phyloP scores from a whole-genome alignment of 2,329 filamentous ascomycete species.

The Cercospora sp. region DNA sequence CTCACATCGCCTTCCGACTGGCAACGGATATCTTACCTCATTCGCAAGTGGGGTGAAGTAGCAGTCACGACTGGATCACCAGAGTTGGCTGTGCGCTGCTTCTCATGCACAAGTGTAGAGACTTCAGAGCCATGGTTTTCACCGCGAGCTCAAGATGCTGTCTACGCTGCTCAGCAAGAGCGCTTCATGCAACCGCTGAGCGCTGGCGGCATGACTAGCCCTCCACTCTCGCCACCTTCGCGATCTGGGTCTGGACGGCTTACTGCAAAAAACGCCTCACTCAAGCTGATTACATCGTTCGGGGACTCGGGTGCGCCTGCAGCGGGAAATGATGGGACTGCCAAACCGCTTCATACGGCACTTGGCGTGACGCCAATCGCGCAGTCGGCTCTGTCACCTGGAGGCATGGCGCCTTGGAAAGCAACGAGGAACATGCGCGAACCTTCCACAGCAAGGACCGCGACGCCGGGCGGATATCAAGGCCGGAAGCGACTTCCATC shows the following conservation, averaged over 20 bases:
- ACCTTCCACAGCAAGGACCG: slow-evolving; percentile 55
- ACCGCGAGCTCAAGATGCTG: slow-evolving; percentile 67
- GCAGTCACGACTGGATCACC: slow-evolving; percentile 84
- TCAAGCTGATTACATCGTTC: slow-evolving; percentile 92
- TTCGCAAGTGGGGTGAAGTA: slow-evolving; percentile 93
- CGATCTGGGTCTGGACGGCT: slow-evolving; percentile 51
- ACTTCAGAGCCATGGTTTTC: slow-evolving; percentile 85
- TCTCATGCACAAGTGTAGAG: slow-evolving; percentile 85
- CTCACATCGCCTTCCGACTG: slow-evolving; percentile 81
- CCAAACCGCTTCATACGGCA: slow-evolving; percentile 11
- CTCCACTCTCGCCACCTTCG: slow-evolving; percentile 72
- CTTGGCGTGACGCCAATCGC: slow-evolving; percentile 81
- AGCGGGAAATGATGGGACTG: slow-evolving; percentile 33
- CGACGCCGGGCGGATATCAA: slow-evolving; percentile 61
- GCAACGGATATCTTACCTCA: slow-evolving; percentile 83
- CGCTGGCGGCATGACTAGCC: slow-evolving; percentile 62
- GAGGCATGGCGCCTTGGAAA: slow-evolving; percentile 50
- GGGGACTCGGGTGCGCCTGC: slow-evolving; percentile 61
- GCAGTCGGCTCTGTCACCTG: slow-evolving; percentile 65
- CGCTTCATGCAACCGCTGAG: slow-evolving; percentile 37
- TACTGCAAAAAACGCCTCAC: slow-evolving; percentile 74
- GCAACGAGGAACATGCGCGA: slow-evolving; percentile 41
- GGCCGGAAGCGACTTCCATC: slow-evolving; percentile 67
- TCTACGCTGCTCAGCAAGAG: slow-evolving; percentile 56
- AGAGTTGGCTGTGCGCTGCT: slow-evolving; percentile 87